These are phyloP conservation scores for Cenchrus americanus DNA, from an alignment of 176 grass and related monocot species.

Conservation along the genomic window DNA sequence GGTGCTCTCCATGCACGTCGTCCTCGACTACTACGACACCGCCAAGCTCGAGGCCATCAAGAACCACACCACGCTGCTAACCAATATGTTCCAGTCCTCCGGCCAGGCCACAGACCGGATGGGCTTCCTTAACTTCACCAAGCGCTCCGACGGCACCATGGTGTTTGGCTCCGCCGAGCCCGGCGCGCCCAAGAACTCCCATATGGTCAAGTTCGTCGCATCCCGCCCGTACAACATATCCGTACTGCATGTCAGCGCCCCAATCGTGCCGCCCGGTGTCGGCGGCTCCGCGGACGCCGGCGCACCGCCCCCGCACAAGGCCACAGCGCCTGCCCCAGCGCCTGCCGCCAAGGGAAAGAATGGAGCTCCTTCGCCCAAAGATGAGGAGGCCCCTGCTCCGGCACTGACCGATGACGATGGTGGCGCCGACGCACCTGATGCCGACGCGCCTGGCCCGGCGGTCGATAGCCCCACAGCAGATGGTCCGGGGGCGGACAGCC, in stretches of 20 bases:
- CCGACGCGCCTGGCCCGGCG: constrained; percentile 1
- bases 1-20: constrained; percentile 64
- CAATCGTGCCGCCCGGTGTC: constrained; percentile 66
- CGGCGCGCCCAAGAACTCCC: constrained; percentile 44
- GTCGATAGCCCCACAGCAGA: neutral
- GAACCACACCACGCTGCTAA: constrained; percentile 54
- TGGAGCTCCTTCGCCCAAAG: no score
- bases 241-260: constrained; percentile 61
- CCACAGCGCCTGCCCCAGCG: neutral
- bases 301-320: constrained; percentile 17
- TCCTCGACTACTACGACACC: constrained; percentile 82
- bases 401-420: neutral
- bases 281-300: constrained; percentile 10
- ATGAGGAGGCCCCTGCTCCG: neutral
- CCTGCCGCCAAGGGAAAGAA: constrained; percentile 9
- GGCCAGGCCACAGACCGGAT: constrained; percentile 52
- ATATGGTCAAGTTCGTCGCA: constrained; percentile 52
- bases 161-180: constrained; percentile 67
- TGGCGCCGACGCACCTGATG: neutral
- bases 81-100: constrained; percentile 60
- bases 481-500: neutral
- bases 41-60: constrained; percentile 57
- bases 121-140: constrained; percentile 76
- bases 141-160: constrained; percentile 49
- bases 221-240: constrained; percentile 75